Percentiles rank a stretch among this genome's conserved stretches.
phyloP scores from a whole-genome alignment of 495 filamentous ascomycete genomes.

The Jackrogersella minutella region DNA sequence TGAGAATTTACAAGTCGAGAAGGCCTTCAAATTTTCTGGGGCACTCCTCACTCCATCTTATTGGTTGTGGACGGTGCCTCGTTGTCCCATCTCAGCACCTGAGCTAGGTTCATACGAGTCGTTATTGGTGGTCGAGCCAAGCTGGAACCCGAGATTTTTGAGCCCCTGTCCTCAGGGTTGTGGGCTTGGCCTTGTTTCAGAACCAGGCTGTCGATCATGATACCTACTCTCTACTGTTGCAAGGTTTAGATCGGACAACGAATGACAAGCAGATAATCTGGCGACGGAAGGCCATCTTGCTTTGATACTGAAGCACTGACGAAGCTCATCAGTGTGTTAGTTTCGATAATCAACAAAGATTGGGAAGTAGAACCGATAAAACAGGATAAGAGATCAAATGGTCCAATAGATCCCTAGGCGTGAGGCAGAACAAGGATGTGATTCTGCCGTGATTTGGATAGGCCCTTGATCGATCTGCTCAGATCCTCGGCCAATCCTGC shows the following conservation, averaged over 20 bases:
- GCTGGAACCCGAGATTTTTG: conserved; percentile 6
- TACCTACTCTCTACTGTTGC: conserved; percentile 19
- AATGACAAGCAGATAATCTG: conserved; percentile 9
- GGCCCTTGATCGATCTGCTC: conserved; percentile 26
- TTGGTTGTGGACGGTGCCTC: conserved; percentile 11
- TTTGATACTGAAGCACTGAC: conserved; percentile 6
- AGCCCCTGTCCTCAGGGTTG: conserved; percentile 26
- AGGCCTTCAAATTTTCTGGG: conserved; percentile 16
- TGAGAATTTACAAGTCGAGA: conserved; percentile 5
- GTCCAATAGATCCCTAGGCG: background rate
- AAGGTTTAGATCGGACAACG: conserved; percentile 28
- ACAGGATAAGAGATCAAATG: background rate
- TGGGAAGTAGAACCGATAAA: background rate
- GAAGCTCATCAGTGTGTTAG: conserved; percentile 1
- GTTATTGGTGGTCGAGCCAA: conserved; percentile 25
- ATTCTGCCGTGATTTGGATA: conserved; percentile 3
- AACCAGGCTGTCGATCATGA: conserved; percentile 30
- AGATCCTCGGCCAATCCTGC: conserved; percentile 30
- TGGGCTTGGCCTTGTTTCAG: conserved; percentile 34
- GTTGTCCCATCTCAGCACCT: conserved; percentile 20
- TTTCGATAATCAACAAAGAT: conserved; percentile 9
- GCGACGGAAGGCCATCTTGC: conserved; percentile 4
- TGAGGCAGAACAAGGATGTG: conserved; percentile 14
- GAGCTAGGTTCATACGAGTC: conserved; percentile 18
- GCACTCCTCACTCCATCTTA: conserved; percentile 5